Evolutionary conservation across 352 stramenopile genomes (phyloP).

Genomic region (Phytophthora europaea): DNA sequence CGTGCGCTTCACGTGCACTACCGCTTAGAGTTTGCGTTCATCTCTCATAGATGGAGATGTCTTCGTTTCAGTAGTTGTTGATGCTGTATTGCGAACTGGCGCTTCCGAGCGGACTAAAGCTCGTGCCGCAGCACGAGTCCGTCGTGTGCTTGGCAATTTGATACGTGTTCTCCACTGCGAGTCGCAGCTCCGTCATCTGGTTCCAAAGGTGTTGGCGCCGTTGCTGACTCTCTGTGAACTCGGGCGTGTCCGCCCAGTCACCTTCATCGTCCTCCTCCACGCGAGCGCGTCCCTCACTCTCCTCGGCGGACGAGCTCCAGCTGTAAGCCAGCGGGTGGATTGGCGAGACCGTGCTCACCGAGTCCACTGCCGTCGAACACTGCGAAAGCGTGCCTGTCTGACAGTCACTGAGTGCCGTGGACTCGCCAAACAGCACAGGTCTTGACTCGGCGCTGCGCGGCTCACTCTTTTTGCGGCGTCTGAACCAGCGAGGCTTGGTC

Average conservation of each 20-base stretch:
- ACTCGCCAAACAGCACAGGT: conserved; percentile 35
- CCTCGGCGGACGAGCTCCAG: conserved; percentile 34
- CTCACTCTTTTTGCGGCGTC: conserved; percentile 39
- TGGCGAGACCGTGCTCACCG: conserved; percentile 23
- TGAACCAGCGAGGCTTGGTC: conserved; percentile 36
- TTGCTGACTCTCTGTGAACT: conserved; percentile 43
- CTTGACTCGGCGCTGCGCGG: conserved; percentile 18
- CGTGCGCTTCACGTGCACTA: conserved; percentile 6
- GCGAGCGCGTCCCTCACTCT: conserved; percentile 26
- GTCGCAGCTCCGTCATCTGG: conserved; percentile 56
- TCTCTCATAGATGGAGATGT: conserved; percentile 13
- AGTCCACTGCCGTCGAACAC: conserved; percentile 33
- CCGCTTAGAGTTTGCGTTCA: not conserved
- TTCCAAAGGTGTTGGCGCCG: conserved; percentile 41
- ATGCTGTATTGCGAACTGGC: not conserved
- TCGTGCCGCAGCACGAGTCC: conserved; percentile 37
- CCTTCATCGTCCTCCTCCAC: conserved; percentile 47
- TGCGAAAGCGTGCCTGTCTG: conserved; percentile 35
- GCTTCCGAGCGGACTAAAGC: conserved; percentile 29
- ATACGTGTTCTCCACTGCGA: conserved; percentile 59
- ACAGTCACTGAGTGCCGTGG: conserved; percentile 33
- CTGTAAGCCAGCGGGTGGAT: conserved; percentile 34
- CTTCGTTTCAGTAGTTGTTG: conserved; percentile 3
- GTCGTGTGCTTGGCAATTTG: conserved; percentile 52
- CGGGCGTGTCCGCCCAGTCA: conserved; percentile 41